Conservation (phyloP, 176 grass and related monocot genomes). For the Alopecurus myosuroides region DNA sequence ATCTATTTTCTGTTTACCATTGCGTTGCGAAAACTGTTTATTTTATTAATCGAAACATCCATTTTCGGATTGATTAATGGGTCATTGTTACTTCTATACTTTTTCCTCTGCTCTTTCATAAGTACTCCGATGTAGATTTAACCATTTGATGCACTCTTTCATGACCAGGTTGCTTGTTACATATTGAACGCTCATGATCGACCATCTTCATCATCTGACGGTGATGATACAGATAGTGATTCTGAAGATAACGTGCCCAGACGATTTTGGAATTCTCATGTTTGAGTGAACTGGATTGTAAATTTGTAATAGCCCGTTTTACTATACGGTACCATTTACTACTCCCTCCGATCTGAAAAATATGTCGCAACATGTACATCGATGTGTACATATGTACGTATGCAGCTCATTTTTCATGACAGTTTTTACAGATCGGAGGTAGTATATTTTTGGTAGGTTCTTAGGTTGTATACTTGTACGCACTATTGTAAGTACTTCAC, state of each 20-base stretch:
- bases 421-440: no score
- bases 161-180: conserved; percentile 47
- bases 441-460: background rate
- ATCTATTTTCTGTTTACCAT: background rate
- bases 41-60: background rate
- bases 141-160: background rate
- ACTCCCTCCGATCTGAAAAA: no score
- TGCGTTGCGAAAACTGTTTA: background rate
- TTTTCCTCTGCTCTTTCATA: background rate
- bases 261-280: conserved; percentile 26
- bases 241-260: conserved; percentile 11
- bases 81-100: background rate
- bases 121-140: background rate
- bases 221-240: conserved; percentile 22
- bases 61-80: background rate
- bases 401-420: no score
- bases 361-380: no score
- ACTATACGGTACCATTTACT: background rate
- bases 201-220: conserved; percentile 31
- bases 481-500: background rate
- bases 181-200: conserved; percentile 26
- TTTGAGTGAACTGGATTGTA: background rate
- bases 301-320: background rate
- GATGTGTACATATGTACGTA: no score
- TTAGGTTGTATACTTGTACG: background rate